phyloP scores from a whole-genome alignment of 1,139 yeast genomes.

The Blastobotrys proliferans region DNA sequence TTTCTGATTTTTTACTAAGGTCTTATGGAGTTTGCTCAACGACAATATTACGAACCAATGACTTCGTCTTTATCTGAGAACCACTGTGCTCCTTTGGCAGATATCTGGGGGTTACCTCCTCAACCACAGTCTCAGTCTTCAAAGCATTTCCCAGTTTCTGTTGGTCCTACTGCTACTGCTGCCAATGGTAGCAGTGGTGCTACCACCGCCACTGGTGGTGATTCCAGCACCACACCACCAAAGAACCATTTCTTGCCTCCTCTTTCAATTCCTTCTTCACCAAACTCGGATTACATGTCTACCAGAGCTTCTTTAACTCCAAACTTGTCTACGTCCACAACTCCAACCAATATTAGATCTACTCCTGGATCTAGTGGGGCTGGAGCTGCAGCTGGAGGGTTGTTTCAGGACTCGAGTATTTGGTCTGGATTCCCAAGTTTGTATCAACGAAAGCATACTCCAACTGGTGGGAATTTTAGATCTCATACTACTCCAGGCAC shows the following conservation, averaged over 20 bases:
- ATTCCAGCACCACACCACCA: constrained; percentile 9
- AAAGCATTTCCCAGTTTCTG: constrained; percentile 16
- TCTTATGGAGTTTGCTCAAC: no score
- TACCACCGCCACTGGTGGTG: constrained; percentile 2
- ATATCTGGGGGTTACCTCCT: constrained; percentile 30
- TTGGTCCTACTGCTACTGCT: constrained; percentile 1
- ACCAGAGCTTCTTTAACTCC: constrained; percentile 10
- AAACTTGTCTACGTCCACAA: constrained; percentile 18
- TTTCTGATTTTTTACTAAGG: no score
- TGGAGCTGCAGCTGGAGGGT: constrained; percentile 3
- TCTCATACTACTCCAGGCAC: constrained; percentile 21
- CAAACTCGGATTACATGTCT: constrained; percentile 10
- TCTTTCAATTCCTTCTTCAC: constrained; percentile 15
- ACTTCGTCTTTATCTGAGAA: constrained; percentile 19
- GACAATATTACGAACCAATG: no score
- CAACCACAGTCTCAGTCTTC: constrained; percentile 10
- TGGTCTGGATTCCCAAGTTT: constrained; percentile 17
- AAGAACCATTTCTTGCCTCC: constrained; percentile 13
- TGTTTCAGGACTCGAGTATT: constrained; percentile 16
- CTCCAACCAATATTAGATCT: constrained; percentile 13
- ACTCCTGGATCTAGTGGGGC: constrained; percentile 8
- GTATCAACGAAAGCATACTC: constrained; percentile 14
- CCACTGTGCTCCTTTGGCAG: constrained; percentile 25
- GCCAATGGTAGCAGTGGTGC: background rate
- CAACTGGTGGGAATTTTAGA: constrained; percentile 8